Conservation (phyloP, 1,284 basidiomycete genomes). For the Leccinum insigne region DNA sequence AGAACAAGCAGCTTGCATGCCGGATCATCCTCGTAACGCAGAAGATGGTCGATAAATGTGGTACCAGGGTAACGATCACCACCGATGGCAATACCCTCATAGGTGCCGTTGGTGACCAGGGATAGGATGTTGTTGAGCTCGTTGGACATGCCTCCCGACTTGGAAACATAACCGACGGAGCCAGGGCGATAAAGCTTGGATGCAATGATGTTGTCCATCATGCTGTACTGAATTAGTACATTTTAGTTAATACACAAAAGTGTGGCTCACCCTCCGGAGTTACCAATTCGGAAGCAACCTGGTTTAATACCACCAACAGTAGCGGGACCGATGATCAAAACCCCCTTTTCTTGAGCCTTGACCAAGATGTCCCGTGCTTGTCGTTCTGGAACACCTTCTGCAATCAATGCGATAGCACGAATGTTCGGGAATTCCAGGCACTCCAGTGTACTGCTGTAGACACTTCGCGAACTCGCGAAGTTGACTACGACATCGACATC, state of each 20-base stretch:
- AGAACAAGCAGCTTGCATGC: conserved; percentile 99
- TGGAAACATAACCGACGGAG: conserved; percentile 98
- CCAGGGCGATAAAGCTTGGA: conserved; percentile 99
- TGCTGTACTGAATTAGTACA: conserved; percentile 48
- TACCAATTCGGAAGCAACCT: conserved; percentile 99
- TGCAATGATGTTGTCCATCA: conserved; percentile 99
- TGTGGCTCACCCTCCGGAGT: conserved; percentile 84
- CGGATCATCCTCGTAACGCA: conserved; percentile 97
- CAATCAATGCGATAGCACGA: conserved; percentile 89
- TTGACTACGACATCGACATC: conserved; percentile 99
- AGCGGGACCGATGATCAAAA: conserved; percentile 97
- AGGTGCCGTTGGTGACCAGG: conserved; percentile 96
- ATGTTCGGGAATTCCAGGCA: conserved; percentile 73
- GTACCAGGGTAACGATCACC: conserved; percentile 99
- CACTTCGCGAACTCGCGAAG: conserved; percentile 95
- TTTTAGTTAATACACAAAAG: conserved; percentile 4
- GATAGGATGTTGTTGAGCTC: conserved; percentile 99
- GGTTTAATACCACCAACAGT: conserved; percentile 99
- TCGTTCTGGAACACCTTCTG: conserved; percentile 98
- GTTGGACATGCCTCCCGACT: conserved; percentile 99
- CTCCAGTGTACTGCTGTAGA: conserved; percentile 95
- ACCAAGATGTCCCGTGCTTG: conserved; percentile 97
- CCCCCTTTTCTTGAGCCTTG: conserved; percentile 83
- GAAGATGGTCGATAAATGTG: conserved; percentile 98
- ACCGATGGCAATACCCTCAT: conserved; percentile 99